A percentile compares a stretch with the other conserved stretches of the same genome.
Evolutionary conservation across 2,329 filamentous ascomycete species (phyloP).

Genomic region (Phyllosticta citribraziliensis): DNA sequence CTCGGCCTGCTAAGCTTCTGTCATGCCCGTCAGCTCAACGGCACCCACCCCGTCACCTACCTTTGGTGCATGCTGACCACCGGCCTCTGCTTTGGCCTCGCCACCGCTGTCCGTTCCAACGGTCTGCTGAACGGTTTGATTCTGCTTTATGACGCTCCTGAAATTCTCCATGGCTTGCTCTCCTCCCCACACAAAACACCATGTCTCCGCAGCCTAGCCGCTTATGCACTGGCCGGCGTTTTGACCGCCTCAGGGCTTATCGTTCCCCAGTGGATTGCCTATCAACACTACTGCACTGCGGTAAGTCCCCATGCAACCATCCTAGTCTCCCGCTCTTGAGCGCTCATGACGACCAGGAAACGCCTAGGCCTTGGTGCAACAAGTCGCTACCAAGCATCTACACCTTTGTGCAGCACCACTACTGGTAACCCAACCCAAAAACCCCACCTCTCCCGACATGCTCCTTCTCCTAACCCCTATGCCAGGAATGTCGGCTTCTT

Average conservation of each 20-base stretch:
- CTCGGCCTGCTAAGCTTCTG: conserved; percentile 62
- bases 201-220: neutral
- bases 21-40: conserved; percentile 21
- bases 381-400: conserved; percentile 76
- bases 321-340: neutral
- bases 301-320: neutral
- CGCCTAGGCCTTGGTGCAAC: conserved; percentile 61
- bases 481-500: conserved; percentile 81
- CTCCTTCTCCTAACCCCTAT: conserved; percentile 1
- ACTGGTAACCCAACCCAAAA: conserved; percentile 62
- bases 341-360: conserved; percentile 10
- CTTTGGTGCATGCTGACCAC: conserved; percentile 46
- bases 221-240: conserved; percentile 51
- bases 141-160: conserved; percentile 46
- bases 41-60: conserved; percentile 18
- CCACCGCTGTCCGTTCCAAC: conserved; percentile 72
- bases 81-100: conserved; percentile 60
- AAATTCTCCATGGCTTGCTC: neutral
- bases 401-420: conserved; percentile 75
- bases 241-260: conserved; percentile 57
- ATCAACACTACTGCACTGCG: conserved; percentile 47
- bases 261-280: conserved; percentile 67
- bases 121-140: conserved; percentile 72
- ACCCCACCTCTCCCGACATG: neutral
- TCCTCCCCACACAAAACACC: neutral